A percentile compares a stretch with the other conserved stretches of the same genome.
phyloP scores from a whole-genome alignment of 495 filamentous ascomycete genomes.

The Xylaria scruposa region DNA sequence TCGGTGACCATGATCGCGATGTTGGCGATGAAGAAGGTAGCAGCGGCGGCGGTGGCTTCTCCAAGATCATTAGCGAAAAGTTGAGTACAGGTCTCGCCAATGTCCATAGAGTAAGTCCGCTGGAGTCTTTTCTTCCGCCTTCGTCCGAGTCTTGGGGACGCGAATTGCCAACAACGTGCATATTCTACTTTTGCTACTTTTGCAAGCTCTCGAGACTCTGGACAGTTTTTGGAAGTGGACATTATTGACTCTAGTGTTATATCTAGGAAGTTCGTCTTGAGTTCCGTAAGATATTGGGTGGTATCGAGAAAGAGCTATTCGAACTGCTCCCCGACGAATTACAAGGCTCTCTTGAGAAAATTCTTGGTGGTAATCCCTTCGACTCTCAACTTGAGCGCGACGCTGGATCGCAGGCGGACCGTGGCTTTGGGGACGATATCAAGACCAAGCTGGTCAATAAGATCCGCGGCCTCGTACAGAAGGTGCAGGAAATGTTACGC shows the following conservation, averaged over 20 bases:
- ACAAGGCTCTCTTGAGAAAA: constrained; percentile 44
- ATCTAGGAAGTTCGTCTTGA: constrained; percentile 41
- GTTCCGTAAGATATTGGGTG: constrained; percentile 44
- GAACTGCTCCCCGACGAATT: constrained; percentile 44
- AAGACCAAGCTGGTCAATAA: constrained; percentile 44
- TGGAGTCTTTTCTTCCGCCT: no score
- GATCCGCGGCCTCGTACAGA: constrained; percentile 42
- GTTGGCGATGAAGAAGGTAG: constrained; percentile 17
- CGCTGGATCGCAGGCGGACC: constrained; percentile 29
- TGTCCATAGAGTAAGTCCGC: constrained; percentile 33
- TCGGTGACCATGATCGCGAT: constrained; percentile 32
- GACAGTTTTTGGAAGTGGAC: no score
- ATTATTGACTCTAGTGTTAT: no score
- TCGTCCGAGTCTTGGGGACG: no score
- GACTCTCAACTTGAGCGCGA: constrained; percentile 42
- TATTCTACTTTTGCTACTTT: no score
- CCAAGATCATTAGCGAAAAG: constrained; percentile 47
- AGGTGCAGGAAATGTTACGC: constrained; percentile 46
- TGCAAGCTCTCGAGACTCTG: no score
- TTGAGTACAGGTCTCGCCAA: constrained; percentile 42
- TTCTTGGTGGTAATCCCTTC: constrained; percentile 46
- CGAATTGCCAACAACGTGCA: no score
- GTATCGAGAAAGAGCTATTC: constrained; percentile 44
- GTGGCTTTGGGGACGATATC: constrained; percentile 42
- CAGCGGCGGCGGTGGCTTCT: constrained; percentile 39